Evolutionary conservation across 495 filamentous ascomycete genomes (phyloP).

Genomic region (Penicillium canescens): DNA sequence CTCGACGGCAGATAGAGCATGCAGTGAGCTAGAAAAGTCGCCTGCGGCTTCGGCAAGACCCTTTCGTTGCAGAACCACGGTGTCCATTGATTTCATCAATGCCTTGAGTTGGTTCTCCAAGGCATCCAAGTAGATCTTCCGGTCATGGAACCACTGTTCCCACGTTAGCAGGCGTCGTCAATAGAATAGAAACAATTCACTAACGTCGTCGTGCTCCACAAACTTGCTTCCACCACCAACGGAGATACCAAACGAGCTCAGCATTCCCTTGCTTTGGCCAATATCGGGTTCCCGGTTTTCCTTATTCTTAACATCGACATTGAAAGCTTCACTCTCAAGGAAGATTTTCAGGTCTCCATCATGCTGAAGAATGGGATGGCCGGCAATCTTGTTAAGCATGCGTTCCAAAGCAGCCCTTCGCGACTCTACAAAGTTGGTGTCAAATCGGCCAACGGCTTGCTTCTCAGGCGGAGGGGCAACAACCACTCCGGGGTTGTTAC

Average conservation of each 20-base stretch:
- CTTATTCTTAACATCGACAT: conserved; percentile 95
- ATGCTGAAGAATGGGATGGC: conserved; percentile 88
- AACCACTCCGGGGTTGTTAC: conserved; percentile 91
- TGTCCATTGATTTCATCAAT: conserved; percentile 89
- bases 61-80: conserved; percentile 86
- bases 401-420: conserved; percentile 86
- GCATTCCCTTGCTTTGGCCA: conserved; percentile 88
- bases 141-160: conserved; percentile 92
- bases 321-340: conserved; percentile 93
- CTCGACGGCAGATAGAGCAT: conserved; percentile 84
- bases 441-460: conserved; percentile 94
- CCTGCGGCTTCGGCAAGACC: conserved; percentile 88
- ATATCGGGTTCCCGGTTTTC: conserved; percentile 86
- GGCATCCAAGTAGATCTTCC: conserved; percentile 89
- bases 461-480: conserved; percentile 97
- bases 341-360: conserved; percentile 95
- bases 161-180: conserved; percentile 6
- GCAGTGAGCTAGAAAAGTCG: conserved; percentile 90
- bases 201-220: conserved; percentile 95
- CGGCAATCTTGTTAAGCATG: conserved; percentile 94
- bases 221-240: conserved; percentile 80
- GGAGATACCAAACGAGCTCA: conserved; percentile 78
- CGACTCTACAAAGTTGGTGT: conserved; percentile 94
- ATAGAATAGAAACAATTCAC: conserved; percentile 24
- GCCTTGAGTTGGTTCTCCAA: conserved; percentile 94